Evolutionary conservation across 768 basidiomycete species (phyloP), one percentile per base, ranked within the genome.

Genomic region (Pulveroboletus ravenelii): DNA sequence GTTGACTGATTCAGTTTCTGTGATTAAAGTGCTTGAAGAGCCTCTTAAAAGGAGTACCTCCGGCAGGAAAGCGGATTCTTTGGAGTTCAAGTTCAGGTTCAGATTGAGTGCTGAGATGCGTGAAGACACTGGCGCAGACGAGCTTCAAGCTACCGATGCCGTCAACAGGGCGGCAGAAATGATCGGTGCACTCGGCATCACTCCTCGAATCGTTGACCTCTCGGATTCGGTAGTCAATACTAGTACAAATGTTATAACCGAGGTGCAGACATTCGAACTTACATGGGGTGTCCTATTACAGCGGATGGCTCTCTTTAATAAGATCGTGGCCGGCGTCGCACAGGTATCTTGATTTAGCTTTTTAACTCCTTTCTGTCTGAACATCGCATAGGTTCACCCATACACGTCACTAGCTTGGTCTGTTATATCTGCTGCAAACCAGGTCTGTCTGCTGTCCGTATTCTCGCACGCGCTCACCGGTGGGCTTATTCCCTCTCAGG

Each of bases 391-490:
- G 60, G 41, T 61, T 45, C 53, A 61, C 13, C 60, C 60, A 1
- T 61, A 55, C 14, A 29, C 49, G 1, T 55, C 57, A 6, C 27
- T 61, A n/a, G 57, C 60, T 12, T 61, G 53, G 50, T 61, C 60
- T 14, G 60, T 62, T 5, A 52, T 62, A 40, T 62, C 57, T 9
- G 57, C 60, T 46, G 50, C 57, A 9, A 59, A 48, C n/a, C 39
- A 59, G 48, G 60, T 59, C 8, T 10, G 52, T 47, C 4, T 31
- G 7, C 43, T 37, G 1, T 6, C 36, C 8, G 8, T 1, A 17
- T 14, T 34, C 30, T 39, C 1, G 4, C n/a, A 4, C 2, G 9
- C 1, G 15, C 30, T 51, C 5, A 36, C 31, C 5, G 2, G 12
- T 14, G 2, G 3, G 12, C 18, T 29, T 18, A 10, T 25, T 35